Conservation (phyloP, 441 rosid genomes). For the Eruca vesicaria region DNA sequence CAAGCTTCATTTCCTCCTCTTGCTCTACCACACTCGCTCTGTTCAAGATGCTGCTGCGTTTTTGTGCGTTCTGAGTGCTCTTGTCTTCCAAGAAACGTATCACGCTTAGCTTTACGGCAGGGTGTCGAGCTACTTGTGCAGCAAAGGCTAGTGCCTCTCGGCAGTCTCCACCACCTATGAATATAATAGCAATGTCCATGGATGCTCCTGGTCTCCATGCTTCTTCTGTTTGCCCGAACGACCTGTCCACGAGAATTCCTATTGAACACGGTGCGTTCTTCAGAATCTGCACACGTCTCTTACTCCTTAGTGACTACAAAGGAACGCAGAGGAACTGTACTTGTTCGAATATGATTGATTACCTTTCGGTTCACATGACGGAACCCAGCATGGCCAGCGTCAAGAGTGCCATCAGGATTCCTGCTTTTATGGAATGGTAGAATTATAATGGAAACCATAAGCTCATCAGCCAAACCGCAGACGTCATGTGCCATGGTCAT, state of each 20-base stretch:
- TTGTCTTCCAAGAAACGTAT: conserved; percentile 76
- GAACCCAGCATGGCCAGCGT: conserved; percentile 68
- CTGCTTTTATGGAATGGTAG: conserved; percentile 77
- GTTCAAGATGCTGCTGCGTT: conserved; percentile 47
- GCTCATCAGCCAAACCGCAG: conserved; percentile 69
- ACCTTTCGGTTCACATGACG: conserved; percentile 78
- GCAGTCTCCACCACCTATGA: conserved; percentile 92
- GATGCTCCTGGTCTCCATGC: conserved; percentile 46
- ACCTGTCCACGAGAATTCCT: conserved; percentile 88
- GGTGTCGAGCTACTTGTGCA: conserved; percentile 66
- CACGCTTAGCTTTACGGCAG: conserved; percentile 64
- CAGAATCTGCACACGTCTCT: conserved; percentile 60
- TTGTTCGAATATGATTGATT: too few relatives aligned
- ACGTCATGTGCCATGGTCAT: conserved; percentile 75
- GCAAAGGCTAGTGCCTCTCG: conserved; percentile 89
- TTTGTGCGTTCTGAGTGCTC: conserved; percentile 47
- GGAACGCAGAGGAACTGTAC: not conserved
- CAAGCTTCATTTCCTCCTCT: conserved; percentile 91
- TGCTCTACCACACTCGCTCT: conserved; percentile 55
- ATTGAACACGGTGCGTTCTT: conserved; percentile 84
- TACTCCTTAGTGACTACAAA: conserved; percentile 45
- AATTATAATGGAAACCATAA: conserved; percentile 69
- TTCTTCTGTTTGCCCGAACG: conserved; percentile 54
- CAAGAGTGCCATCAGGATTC: conserved; percentile 58
- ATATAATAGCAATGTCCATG: conserved; percentile 65